A percentile compares a stretch with the other conserved stretches of the same genome.
Conservation (phyloP, 208 protist species). For the Naegleria gruberi region DNA sequence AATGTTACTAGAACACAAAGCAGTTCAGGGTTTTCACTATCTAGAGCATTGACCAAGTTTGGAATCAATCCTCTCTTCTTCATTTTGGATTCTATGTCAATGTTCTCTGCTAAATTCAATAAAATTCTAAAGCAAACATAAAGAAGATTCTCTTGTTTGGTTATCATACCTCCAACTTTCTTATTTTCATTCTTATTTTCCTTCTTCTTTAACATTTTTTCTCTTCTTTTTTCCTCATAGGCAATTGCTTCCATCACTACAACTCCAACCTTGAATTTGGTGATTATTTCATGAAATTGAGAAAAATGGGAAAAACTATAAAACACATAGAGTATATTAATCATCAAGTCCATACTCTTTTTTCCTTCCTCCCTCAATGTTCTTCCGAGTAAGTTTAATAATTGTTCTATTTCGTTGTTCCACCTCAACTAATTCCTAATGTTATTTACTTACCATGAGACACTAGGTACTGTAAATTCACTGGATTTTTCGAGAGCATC, state of each 20-base stretch:
- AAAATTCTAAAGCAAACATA: slow-evolving; percentile 31
- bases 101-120: slow-evolving; percentile 35
- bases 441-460: background rate
- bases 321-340: slow-evolving; percentile 34
- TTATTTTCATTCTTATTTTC: slow-evolving; percentile 1
- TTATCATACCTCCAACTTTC: slow-evolving; percentile 11
- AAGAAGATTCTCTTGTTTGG: slow-evolving; percentile 29
- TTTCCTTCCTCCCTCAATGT: slow-evolving; percentile 35
- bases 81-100: slow-evolving; percentile 34
- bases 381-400: slow-evolving; percentile 23
- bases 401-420: slow-evolving; percentile 17
- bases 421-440: background rate
- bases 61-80: slow-evolving; percentile 19
- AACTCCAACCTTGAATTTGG: slow-evolving; percentile 28
- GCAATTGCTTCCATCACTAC: slow-evolving; percentile 18
- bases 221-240: slow-evolving; percentile 22
- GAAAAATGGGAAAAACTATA: slow-evolving; percentile 35
- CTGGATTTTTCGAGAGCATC: slow-evolving; percentile 23
- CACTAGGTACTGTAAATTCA: slow-evolving; percentile 25
- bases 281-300: slow-evolving; percentile 31
- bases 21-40: slow-evolving; percentile 16
- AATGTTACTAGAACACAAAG: slow-evolving; percentile 25
- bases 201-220: background rate
- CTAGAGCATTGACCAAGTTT: slow-evolving; percentile 17
- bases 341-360: slow-evolving; percentile 34